Percentiles rank a stretch among this genome's conserved stretches.
Evolutionary conservation across 208 protist species (phyloP).

Genomic region (Leptomonas seymouri): DNA sequence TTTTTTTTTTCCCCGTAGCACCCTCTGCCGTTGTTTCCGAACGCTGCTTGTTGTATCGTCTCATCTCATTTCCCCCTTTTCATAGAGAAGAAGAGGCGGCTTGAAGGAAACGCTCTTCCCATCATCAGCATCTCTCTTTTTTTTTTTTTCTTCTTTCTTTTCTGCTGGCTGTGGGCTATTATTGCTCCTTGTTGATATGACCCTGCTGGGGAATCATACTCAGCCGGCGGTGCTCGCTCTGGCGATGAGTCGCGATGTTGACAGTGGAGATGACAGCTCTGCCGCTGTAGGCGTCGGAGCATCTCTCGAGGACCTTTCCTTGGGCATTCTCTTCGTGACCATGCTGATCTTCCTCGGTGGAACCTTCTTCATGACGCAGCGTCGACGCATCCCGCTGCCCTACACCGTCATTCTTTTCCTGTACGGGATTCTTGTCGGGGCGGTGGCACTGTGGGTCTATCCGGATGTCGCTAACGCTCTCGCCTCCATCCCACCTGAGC

Average conservation of each 20-base stretch:
- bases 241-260: neutral
- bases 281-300: neutral
- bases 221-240: neutral
- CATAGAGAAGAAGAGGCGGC: no score
- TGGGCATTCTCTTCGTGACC: slow-evolving; percentile 61
- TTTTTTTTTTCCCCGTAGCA: slow-evolving; percentile 4
- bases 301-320: slow-evolving; percentile 37
- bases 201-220: neutral
- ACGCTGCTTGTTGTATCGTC: no score
- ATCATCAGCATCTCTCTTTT: neutral
- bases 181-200: neutral
- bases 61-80: no score
- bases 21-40: no score
- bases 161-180: neutral
- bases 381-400: slow-evolving; percentile 60
- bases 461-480: slow-evolving; percentile 57
- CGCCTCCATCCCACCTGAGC: slow-evolving; percentile 71
- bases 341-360: slow-evolving; percentile 80
- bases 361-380: slow-evolving; percentile 73
- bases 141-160: slow-evolving; percentile 17
- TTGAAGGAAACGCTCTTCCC: no score
- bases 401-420: slow-evolving; percentile 86
- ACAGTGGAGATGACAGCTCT: neutral
- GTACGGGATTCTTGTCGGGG: slow-evolving; percentile 78
- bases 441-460: slow-evolving; percentile 46